Evolutionary conservation across 768 basidiomycete species (phyloP).

Genomic region (Suillus variegatus): DNA sequence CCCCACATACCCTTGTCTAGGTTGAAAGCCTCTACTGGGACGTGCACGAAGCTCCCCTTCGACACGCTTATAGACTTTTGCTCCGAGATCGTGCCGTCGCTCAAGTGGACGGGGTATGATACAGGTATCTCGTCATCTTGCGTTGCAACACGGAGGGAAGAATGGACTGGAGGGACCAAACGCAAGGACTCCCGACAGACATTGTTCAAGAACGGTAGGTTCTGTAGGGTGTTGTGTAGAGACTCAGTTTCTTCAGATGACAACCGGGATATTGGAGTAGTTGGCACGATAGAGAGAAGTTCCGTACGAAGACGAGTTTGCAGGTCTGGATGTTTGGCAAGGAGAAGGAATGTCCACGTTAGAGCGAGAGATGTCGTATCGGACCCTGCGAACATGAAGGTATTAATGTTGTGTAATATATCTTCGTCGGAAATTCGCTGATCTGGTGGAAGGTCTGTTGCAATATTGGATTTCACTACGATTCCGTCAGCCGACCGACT

Average conservation of each 20-base stretch:
- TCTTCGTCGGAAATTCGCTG: constrained; percentile 86
- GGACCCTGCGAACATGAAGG: constrained; percentile 89
- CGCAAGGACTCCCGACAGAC: constrained; percentile 76
- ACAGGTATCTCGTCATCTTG: constrained; percentile 79
- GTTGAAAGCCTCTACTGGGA: constrained; percentile 80
- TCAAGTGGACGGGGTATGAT: constrained; percentile 56
- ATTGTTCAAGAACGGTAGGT: constrained; percentile 73
- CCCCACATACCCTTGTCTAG: constrained; percentile 81
- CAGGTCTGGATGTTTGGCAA: constrained; percentile 64
- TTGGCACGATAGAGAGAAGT: constrained; percentile 48
- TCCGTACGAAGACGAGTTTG: constrained; percentile 77
- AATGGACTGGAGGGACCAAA: constrained; percentile 80
- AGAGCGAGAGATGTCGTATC: constrained; percentile 83
- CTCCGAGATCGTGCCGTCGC: constrained; percentile 47
- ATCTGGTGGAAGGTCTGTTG: constrained; percentile 65
- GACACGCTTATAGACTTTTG: constrained; percentile 48
- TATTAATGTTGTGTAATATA: constrained; percentile 82
- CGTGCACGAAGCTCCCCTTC: constrained; percentile 75
- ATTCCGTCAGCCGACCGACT: constrained; percentile 12
- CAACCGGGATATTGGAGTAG: constrained; percentile 43
- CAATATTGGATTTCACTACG: constrained; percentile 81
- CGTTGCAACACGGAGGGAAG: constrained; percentile 76
- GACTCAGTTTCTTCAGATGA: constrained; percentile 68
- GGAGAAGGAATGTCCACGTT: constrained; percentile 80
- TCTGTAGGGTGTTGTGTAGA: constrained; percentile 53